Base-by-base conservation (phyloP, 495 filamentous ascomycete genomes). In the Cercophora sp. region DNA sequence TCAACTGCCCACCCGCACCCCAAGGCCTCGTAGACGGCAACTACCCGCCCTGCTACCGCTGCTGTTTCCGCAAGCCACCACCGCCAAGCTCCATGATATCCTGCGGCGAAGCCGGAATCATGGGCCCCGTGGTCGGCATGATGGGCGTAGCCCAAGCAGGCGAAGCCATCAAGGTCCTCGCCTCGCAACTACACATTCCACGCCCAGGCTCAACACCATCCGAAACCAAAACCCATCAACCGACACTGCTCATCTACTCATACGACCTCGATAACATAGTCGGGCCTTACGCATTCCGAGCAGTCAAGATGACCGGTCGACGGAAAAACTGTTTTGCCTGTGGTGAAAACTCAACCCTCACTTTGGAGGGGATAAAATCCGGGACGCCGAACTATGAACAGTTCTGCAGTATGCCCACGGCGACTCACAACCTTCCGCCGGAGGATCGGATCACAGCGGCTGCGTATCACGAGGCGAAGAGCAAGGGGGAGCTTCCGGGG, bases 131-230 rank as follows among this genome's bases (percentile, higher is more conserved):
- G 0, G 93, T 98, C 0, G 93, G 93, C 1, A 80, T 86, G 8
- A 96, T 98, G 91, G 93, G 93, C 4, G 85, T 96, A 2, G 69
- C 96, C 34, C 91, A 96, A 70, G 93, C 93, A 0, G 72, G 91
- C 26, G 90, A 96, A 68, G 83, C 91, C 5, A 85, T 98, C 61
- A 95, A 96, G 61, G 64, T 96, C 3, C 73, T 97, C 16, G 75
- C 78, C 0, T 61, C 70, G 0, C 67, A 60, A 13, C 57, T 74
- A 1, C 57, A 65, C 15, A 10, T 53, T 8, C 63, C 55, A 0
- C n/a, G n/a, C n/a, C 27, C 47, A 0, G 32, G 51, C 8, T 25
- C 40, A 3, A 25, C 40, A 18, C 27, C 6, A 4, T 10, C 10
- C 23, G 48, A 57, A 10, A 25, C 32, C 32, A 60, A 60, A 43